Evolutionary conservation across 257 asterid genomes (phyloP), one percentile per base, ranked within the genome.

Genomic region (Capsicum pubescens): DNA sequence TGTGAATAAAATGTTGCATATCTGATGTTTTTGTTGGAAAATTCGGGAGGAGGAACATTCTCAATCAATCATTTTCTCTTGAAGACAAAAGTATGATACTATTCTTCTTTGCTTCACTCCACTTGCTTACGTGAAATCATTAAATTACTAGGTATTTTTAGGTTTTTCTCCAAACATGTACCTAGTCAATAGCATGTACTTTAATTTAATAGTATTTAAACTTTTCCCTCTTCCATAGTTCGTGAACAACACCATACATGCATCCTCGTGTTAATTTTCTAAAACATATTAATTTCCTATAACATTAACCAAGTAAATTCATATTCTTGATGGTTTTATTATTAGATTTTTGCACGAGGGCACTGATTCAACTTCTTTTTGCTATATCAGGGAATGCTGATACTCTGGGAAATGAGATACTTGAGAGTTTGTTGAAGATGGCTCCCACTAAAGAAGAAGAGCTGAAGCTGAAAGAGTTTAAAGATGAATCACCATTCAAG

Each of bases 361-460:
- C 26, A 58, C 79, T 71, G 7, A 66, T 35, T 72, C 54, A 14
- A 11, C n/a, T 79, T 67, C 63, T 42, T 2, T 39, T 57, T 87
- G 32, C 60, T 35, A 14, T 60, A 69, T 66, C 91, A 94, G 99
- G 99, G 77, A 92, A 90, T 82, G 88, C 93, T 2, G 98, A 95
- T 36, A 44, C 90, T 46, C 86, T 95, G 46, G 96, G 98, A 71
- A 70, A 93, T 7, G 99, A 95, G 90, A 91, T 95, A 66, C 98
- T 94, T 0, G 95, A 90, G 88, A 89, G 97, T 83, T 85, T 95
- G 76, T 86, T 94, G 16, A 94, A 88, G 91, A 95, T 95, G 99
- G 97, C 95, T 67, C 98, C 97, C 4, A 90, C 97, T 3, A 90
- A 88, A 83, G 95, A 92, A 88, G 98, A 95, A 86, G 97, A 94